Conservation (phyloP, 2,329 filamentous ascomycete species). For the Knufia petricola region DNA sequence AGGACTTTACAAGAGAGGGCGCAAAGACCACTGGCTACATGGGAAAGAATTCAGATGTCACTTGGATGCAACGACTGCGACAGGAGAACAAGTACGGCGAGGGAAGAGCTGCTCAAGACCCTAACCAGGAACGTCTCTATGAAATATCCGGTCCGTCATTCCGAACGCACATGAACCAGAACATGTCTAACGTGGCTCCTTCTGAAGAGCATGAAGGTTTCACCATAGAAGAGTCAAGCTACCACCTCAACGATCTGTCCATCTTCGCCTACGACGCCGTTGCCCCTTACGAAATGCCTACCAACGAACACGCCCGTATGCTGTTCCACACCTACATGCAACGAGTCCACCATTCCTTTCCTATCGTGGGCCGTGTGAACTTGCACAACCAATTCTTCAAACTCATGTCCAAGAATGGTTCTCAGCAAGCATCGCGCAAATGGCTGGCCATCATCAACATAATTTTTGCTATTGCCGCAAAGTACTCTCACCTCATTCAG, state of each 20-base stretch:
- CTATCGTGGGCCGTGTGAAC: slow-evolving; percentile 34
- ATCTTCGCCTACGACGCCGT: slow-evolving; percentile 33
- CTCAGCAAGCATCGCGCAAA: slow-evolving; percentile 29
- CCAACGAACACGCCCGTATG: slow-evolving; percentile 31
- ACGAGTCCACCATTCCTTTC: slow-evolving; percentile 36
- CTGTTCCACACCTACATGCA: slow-evolving; percentile 35
- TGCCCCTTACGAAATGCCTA: slow-evolving; percentile 34
- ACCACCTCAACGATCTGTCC: slow-evolving; percentile 37
- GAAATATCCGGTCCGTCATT: slow-evolving; percentile 13
- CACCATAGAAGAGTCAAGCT: slow-evolving; percentile 25
- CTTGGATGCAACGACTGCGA: slow-evolving; percentile 36
- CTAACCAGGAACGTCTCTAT: slow-evolving; percentile 9
- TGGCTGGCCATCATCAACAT: slow-evolving; percentile 39
- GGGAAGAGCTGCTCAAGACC: background rate
- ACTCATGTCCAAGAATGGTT: slow-evolving; percentile 23
- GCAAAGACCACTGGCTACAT: slow-evolving; percentile 34
- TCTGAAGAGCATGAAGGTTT: slow-evolving; percentile 25
- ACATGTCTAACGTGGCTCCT: slow-evolving; percentile 12
- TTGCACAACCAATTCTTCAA: slow-evolving; percentile 34
- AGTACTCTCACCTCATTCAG: slow-evolving; percentile 34
- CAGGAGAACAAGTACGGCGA: slow-evolving; percentile 31
- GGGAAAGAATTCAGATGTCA: slow-evolving; percentile 39
- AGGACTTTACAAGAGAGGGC: slow-evolving; percentile 33
- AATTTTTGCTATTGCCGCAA: slow-evolving; percentile 37
- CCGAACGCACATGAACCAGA: slow-evolving; percentile 12